Base-by-base conservation (phyloP, 352 stramenopile genomes). In the Phytophthora meadii region DNA sequence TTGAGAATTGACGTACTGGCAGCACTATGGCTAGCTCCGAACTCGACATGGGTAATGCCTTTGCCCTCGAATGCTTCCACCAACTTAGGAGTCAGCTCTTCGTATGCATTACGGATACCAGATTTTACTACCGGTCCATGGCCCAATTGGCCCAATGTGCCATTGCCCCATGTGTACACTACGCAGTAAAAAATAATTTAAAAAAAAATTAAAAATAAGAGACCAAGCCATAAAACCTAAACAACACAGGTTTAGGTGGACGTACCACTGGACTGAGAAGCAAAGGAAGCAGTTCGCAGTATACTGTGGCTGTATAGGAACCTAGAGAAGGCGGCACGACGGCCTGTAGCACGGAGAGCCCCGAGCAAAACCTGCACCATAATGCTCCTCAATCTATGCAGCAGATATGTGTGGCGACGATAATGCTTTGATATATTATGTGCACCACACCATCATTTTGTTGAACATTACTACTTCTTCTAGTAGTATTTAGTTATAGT, bases 141-240 rank as follows among this genome's bases (percentile, higher is more conserved):
- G 11, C 88, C 90, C 40, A 97, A 65, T 66, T 97, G 89, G 3
- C 90, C 90, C 22, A 95, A 67, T 6, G 83, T 93, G 7, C 90
- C 90, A 40, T 82, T 92, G 52, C 90, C 90, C 90, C 90, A 97
- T 28, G 82, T 90, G 68, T 81, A 93, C 61, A 93, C 84, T 91
- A 25, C 24, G 24, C 25, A 17, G 40, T 41, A 47, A 56, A 40
- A 32, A 14, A 65, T 24, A 15, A 12, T 53, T 14, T 11, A 32
- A 4, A 14, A 6, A 36, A 1, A 30, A 7, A 22, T 46, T 46
- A 46, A 17, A 6, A 22, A 7, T 22, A 22, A 3, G 9, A 36
- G 8, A 14, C 30, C 9, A 36, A 36, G 12, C 30, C 2, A 36
- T 12, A 36, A 5, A 12, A 36, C 7, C 12, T 4, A 14, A 11